A percentile compares a stretch with the other conserved stretches of the same genome.
These are phyloP conservation scores for Linum trigynum DNA, from an alignment of 345 rosid species.

Conservation along the genomic window DNA sequence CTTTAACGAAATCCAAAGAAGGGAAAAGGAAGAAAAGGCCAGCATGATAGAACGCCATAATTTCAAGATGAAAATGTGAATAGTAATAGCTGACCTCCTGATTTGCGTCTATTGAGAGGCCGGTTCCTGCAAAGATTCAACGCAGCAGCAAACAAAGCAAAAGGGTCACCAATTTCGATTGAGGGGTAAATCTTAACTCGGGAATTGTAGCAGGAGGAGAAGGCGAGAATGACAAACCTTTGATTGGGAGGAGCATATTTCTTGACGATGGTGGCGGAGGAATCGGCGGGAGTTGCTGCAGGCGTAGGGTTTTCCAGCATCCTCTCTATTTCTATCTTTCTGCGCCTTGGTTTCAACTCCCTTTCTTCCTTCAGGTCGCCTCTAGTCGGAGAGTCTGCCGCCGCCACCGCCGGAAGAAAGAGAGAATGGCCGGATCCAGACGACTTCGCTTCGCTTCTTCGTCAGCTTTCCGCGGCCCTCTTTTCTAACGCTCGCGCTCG, in stretches of 20 bases:
- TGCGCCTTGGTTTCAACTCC: neutral
- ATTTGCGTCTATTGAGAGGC: conserved; percentile 44
- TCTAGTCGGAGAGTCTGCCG: neutral
- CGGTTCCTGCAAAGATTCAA: conserved; percentile 40
- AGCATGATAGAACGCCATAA: neutral
- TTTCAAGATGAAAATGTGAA: too few relatives aligned
- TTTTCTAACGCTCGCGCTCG: too few relatives aligned
- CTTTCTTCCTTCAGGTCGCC: neutral
- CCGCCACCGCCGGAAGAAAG: neutral
- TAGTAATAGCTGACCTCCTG: conserved; percentile 40
- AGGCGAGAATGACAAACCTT: conserved; percentile 23
- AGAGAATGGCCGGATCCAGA: neutral
- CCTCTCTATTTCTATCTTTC: neutral
- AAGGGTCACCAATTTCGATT: neutral
- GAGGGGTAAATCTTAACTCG: neutral
- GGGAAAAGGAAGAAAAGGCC: too few relatives aligned
- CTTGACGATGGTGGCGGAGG: conserved; percentile 27
- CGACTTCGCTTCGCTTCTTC: neutral
- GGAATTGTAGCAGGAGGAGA: neutral
- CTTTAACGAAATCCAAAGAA: neutral
- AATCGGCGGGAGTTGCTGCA: conserved; percentile 28
- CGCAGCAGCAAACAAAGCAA: neutral
- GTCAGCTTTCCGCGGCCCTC: neutral
- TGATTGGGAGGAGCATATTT: conserved; percentile 72
- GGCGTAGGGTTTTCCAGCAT: conserved; percentile 56